Conservation (phyloP, 2,329 filamentous ascomycete genomes). For the Trichophyton benhamiae region DNA sequence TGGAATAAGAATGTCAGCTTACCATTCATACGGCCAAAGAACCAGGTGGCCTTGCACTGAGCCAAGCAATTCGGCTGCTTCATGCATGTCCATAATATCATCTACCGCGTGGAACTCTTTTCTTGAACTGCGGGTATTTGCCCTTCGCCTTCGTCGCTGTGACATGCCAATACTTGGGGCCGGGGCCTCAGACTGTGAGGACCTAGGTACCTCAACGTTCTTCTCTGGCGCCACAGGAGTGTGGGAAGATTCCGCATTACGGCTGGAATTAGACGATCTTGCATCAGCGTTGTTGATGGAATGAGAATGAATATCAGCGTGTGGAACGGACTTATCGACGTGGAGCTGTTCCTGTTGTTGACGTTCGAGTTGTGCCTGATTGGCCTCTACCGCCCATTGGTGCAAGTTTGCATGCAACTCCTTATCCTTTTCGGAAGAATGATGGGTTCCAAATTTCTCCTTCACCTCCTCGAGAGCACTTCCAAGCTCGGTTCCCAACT, state of each 20-base stretch:
- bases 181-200: slow-evolving; percentile 23
- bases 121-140: slow-evolving; percentile 36
- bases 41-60: slow-evolving; percentile 82
- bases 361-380: slow-evolving; percentile 24
- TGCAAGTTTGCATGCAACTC: slow-evolving; percentile 26
- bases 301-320: slow-evolving; percentile 17
- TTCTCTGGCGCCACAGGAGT: slow-evolving; percentile 18
- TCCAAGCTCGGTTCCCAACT: slow-evolving; percentile 17
- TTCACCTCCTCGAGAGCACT: slow-evolving; percentile 22
- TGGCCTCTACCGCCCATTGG: slow-evolving; percentile 23
- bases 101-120: slow-evolving; percentile 46
- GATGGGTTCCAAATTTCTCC: slow-evolving; percentile 18
- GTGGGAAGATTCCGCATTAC: slow-evolving; percentile 17
- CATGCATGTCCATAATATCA: slow-evolving; percentile 60
- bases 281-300: slow-evolving; percentile 35
- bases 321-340: slow-evolving; percentile 22
- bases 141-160: slow-evolving; percentile 31
- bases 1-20: slow-evolving; percentile 17
- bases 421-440: slow-evolving; percentile 9
- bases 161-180: slow-evolving; percentile 32
- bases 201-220: slow-evolving; percentile 21
- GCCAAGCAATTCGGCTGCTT: slow-evolving; percentile 69
- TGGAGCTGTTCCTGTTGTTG: slow-evolving; percentile 22
- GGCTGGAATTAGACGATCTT: slow-evolving; percentile 16
- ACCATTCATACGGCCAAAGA: slow-evolving; percentile 89